Conservation (phyloP, 2,329 filamentous ascomycete genomes). For the Alternaria longipes region DNA sequence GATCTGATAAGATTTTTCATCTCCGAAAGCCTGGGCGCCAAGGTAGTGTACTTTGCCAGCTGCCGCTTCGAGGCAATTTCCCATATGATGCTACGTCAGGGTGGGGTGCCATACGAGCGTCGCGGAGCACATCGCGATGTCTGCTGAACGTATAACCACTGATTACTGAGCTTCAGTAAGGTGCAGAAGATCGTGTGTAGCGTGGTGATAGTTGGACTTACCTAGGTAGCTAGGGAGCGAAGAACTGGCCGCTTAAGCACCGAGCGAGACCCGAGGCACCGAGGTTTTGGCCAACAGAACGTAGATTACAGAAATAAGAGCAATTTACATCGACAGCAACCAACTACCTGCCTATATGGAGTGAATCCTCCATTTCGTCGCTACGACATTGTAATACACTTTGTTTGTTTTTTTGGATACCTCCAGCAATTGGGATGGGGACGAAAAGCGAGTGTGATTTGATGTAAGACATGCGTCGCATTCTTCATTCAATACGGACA, state of each 20-base stretch:
- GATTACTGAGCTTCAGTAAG: neutral
- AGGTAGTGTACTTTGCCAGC: constrained; percentile 6
- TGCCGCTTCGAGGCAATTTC: constrained; percentile 16
- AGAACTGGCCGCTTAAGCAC: neutral
- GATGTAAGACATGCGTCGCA: neutral
- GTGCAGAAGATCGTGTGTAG: neutral
- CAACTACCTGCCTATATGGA: neutral
- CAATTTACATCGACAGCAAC: neutral
- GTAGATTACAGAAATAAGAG: neutral
- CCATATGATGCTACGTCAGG: neutral
- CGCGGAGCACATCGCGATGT: neutral
- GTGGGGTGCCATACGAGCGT: constrained; percentile 14
- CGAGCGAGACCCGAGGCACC: neutral
- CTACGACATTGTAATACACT: neutral
- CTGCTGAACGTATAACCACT: neutral
- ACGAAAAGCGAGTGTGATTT: neutral
- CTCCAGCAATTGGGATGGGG: neutral
- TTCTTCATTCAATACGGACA: neutral
- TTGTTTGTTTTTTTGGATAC: neutral
- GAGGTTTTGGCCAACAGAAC: neutral
- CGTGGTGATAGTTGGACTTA: neutral
- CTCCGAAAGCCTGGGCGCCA: constrained; percentile 19
- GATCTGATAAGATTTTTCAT: constrained; percentile 37
- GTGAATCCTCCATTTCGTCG: neutral
- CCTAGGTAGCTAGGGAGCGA: neutral